These are phyloP conservation scores for Fusarium palustre DNA, from an alignment of 2,329 filamentous ascomycete genomes.

Conservation along the genomic window DNA sequence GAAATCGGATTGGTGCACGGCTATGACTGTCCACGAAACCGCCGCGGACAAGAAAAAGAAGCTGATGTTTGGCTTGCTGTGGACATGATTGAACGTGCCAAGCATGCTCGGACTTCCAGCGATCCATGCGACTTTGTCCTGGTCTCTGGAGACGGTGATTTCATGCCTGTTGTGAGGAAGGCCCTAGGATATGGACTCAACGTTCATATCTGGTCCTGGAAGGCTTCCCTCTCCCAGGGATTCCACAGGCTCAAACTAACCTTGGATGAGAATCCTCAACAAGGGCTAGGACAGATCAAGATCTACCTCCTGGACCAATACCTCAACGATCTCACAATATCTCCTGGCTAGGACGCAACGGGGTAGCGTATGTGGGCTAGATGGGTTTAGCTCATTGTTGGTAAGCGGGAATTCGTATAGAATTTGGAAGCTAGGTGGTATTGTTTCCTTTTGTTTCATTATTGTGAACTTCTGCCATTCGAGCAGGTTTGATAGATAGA, in stretches of 20 bases:
- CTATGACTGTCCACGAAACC: background rate
- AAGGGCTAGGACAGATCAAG: too few relatives aligned
- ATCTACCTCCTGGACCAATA: background rate
- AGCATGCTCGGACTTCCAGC: accelerated
- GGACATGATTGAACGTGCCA: background rate
- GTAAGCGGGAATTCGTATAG: too few relatives aligned
- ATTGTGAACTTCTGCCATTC: background rate
- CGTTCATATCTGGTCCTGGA: background rate
- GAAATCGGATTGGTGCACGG: accelerated
- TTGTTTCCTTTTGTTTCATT: background rate
- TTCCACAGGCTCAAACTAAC: too few relatives aligned
- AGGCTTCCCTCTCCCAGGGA: background rate
- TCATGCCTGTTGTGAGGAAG: background rate
- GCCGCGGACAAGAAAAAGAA: background rate
- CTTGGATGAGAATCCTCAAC: too few relatives aligned
- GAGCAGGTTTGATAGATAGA: background rate
- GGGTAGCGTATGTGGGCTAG: too few relatives aligned
- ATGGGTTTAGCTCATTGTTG: too few relatives aligned
- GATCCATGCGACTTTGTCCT: background rate
- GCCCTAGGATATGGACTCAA: too few relatives aligned
- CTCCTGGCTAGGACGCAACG: too few relatives aligned
- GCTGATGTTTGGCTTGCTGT: background rate
- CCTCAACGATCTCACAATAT: background rate
- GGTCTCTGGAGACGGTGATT: background rate
- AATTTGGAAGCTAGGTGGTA: accelerated